Base-by-base conservation (phyloP, 805 yeast genomes). In the Candida morakotiae region DNA sequence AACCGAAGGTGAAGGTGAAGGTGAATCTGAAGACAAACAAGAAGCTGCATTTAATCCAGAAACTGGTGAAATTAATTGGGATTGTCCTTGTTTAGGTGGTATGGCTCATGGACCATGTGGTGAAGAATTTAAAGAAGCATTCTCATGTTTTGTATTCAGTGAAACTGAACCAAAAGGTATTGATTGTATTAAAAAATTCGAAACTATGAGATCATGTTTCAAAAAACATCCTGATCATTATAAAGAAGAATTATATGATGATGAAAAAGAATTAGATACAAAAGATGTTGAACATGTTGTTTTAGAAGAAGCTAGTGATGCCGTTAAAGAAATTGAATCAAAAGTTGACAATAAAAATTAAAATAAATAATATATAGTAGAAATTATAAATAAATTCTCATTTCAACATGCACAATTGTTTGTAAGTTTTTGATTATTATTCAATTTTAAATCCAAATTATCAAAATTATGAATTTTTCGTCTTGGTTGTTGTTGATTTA, bases 21-120 rank as follows among this genome's bases (percentile, higher is more conserved):
- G 23, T 17, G 39, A 32, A 17, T 31, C 17, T 4, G 45, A 32
- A 1, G 52, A 43, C 31, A 56, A 43, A 14, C 52, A 34, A 34
- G 67, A 55, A 34, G 84, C 87, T 26, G 96, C 98, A 3, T 91
- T 79, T 64, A 79, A 91, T 67, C 97, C 97, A 21, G 95, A 86
- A 53, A 93, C 98, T 2, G 98, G 98, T 21, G 98, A 91, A 60
- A 93, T 93, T 65, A 91, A 93, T 77, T 93, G 98, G 98, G 98
- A 93, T 57, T 93, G 98, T 62, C 98, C 98, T n/a, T 91, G 98
- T 63, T 71, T 93, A 34, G 98, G 98, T 23, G 98, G 98, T 28
- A 87, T 93, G 97, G 98, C 98, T 22, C 74, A 89, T 47, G 98
- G 98, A 0, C 98, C 98, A 39, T 93, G 98, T 67, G 98, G 98